Evolutionary conservation across 345 rosid species (phyloP).

Genomic region (Salix brachista): DNA sequence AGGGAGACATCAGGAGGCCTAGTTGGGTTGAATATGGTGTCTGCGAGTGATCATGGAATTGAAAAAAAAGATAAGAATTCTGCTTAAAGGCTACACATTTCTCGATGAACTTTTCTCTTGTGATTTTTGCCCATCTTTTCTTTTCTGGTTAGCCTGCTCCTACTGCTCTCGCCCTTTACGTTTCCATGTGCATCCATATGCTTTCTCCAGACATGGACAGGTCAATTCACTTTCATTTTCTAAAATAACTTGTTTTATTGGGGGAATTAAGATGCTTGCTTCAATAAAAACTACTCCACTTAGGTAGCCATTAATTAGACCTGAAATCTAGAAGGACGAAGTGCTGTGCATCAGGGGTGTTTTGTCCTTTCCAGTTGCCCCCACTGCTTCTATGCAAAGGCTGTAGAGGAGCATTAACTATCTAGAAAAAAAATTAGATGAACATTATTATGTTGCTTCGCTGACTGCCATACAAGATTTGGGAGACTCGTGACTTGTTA

Average conservation of each 20-base stretch:
- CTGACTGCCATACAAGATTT: neutral
- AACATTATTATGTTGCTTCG: neutral
- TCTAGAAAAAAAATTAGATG: neutral
- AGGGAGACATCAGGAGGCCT: neutral
- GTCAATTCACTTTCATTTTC: constrained; percentile 15
- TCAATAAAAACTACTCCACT: neutral
- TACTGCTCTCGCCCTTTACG: constrained; percentile 11
- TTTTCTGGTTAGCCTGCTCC: neutral
- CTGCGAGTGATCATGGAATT: neutral
- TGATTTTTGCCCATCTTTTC: neutral
- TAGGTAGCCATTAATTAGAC: neutral
- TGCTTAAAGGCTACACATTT: neutral
- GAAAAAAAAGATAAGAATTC: neutral
- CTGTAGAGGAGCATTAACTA: neutral
- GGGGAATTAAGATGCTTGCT: neutral
- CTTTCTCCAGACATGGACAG: constrained; percentile 9
- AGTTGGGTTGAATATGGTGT: constrained; percentile 6
- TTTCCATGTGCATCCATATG: constrained; percentile 20
- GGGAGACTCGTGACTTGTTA: neutral
- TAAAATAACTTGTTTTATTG: neutral
- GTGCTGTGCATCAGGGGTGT: neutral
- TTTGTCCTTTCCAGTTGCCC: neutral
- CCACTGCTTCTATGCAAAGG: neutral
- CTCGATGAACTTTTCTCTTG: constrained; percentile 3
- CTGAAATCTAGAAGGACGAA: neutral